Evolutionary conservation across 768 basidiomycete genomes (phyloP).

Genomic region (Leccinum longicurvipes): DNA sequence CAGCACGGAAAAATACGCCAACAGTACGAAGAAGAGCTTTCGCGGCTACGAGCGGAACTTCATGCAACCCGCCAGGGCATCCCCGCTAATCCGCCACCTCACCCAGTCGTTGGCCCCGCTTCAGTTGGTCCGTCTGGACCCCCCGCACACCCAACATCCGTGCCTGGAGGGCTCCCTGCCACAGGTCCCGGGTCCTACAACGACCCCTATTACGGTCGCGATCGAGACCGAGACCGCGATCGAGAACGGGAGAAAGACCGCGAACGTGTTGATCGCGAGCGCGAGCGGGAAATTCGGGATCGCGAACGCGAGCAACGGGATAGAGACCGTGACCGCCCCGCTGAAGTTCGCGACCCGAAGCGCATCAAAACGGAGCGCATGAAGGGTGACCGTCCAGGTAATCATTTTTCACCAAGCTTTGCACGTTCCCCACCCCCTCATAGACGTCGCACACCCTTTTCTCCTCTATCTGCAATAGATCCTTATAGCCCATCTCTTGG

Average conservation of each 20-base stretch:
- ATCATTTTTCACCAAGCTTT: slow-evolving; percentile 24
- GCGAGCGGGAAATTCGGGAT: slow-evolving; percentile 36
- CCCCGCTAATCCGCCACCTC: slow-evolving; percentile 35
- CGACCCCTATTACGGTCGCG: slow-evolving; percentile 39
- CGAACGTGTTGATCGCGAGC: slow-evolving; percentile 36
- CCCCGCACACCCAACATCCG: slow-evolving; percentile 30
- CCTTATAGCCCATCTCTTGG: slow-evolving; percentile 36
- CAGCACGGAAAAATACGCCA: slow-evolving; percentile 84
- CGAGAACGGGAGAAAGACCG: slow-evolving; percentile 42
- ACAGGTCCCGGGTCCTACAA: slow-evolving; percentile 32
- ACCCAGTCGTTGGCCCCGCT: slow-evolving; percentile 32
- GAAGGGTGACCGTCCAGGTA: slow-evolving; percentile 45
- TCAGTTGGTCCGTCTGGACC: slow-evolving; percentile 34
- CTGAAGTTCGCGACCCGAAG: slow-evolving; percentile 54
- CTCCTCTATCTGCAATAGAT: slow-evolving; percentile 28
- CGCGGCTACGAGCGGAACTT: slow-evolving; percentile 66
- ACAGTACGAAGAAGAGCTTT: slow-evolving; percentile 84
- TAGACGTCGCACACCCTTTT: slow-evolving; percentile 26
- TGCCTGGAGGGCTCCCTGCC: slow-evolving; percentile 27
- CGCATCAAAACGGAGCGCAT: slow-evolving; percentile 54
- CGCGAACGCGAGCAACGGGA: slow-evolving; percentile 39
- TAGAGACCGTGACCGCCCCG: slow-evolving; percentile 45
- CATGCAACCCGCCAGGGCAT: slow-evolving; percentile 46
- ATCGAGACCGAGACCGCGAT: slow-evolving; percentile 38
- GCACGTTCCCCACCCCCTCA: slow-evolving; percentile 33